Evolutionary conservation across 2,329 filamentous ascomycete genomes (phyloP).

Genomic region (Ramularia collo-cygni): DNA sequence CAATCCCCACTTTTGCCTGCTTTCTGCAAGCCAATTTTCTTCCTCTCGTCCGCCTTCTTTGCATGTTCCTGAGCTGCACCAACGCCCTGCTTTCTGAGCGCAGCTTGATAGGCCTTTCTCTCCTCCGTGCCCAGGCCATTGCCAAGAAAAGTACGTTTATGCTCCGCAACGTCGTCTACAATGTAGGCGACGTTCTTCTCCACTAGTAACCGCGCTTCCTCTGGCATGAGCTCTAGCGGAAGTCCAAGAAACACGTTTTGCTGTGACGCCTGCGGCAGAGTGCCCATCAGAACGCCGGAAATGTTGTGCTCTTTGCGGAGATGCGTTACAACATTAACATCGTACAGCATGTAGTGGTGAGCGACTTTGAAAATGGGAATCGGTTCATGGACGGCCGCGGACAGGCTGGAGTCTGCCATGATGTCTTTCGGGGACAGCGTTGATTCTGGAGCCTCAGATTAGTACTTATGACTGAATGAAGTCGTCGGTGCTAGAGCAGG

Average conservation of each 20-base stretch:
- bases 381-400: conserved; percentile 41
- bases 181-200: conserved; percentile 70
- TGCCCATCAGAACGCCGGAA: conserved; percentile 78
- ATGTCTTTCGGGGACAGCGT: conserved; percentile 1
- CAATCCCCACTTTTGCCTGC: conserved; percentile 30
- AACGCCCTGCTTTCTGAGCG: conserved; percentile 49
- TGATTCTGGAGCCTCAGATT: neutral
- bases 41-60: conserved; percentile 44
- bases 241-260: conserved; percentile 91
- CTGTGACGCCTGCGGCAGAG: conserved; percentile 83
- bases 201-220: conserved; percentile 78
- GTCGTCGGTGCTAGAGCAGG: neutral
- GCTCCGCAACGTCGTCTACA: conserved; percentile 69
- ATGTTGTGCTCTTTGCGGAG: conserved; percentile 76
- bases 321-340: conserved; percentile 69
- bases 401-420: conserved; percentile 28
- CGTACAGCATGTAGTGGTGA: conserved; percentile 82
- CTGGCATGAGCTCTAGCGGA: conserved; percentile 81
- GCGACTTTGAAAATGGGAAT: conserved; percentile 76
- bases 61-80: conserved; percentile 42
- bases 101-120: conserved; percentile 54
- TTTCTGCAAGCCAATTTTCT: conserved; percentile 45
- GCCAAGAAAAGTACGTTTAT: conserved; percentile 55
- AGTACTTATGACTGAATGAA: neutral
- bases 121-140: conserved; percentile 47